Evolutionary conservation across 2,329 filamentous ascomycete genomes (phyloP), one percentile per base, ranked within the genome.

Genomic region (Incumbomyces lentus): DNA sequence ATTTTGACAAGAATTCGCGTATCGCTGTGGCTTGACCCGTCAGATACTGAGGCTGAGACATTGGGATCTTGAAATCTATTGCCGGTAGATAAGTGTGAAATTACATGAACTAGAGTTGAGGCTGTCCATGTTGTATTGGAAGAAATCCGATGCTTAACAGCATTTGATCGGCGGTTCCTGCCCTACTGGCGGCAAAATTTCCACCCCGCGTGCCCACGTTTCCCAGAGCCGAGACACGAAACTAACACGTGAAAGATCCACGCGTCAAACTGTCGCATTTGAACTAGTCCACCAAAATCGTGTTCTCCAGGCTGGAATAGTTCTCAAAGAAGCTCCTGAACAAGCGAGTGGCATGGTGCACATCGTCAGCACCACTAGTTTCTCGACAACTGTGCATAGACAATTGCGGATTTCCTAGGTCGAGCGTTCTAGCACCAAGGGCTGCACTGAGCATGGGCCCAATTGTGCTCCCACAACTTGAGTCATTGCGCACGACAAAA

Each of bases 301-400:
- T 90, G 54, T 77, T 72, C 69, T 95, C 86, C 57, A 95, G 64
- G 53, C 79, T 76, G n/a, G 84, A 84, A 62, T 88, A 98, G 61
- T 84, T 76, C 56, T 82, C 74, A 63, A 94, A 89, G 68, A 95
- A 98, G 56, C 82, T 79, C 54, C 84, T 80, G 65, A 98, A 96
- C 44, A 98, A 64, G 60, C 83, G 82, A 53, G 95, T 81, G 0
- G 86, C 85, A 67, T 92, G 79, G 56, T 84, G 85, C 1, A 96
- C 84, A 67, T 98, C 90, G 58, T 88, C 79, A 1, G 83, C 80
- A 33, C 92, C 92, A 18, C 86, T 85, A 36, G 86, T 95, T 73
- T 96, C 92, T 46, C 92, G 81, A 60, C 95, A 95, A 61, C 85
- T 92, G 68, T 96, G 90, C 92, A 96, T 96, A 62, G 84, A 88